Evolutionary conservation across 768 basidiomycete species (phyloP).

Genomic region (Russula griseocarnosa): DNA sequence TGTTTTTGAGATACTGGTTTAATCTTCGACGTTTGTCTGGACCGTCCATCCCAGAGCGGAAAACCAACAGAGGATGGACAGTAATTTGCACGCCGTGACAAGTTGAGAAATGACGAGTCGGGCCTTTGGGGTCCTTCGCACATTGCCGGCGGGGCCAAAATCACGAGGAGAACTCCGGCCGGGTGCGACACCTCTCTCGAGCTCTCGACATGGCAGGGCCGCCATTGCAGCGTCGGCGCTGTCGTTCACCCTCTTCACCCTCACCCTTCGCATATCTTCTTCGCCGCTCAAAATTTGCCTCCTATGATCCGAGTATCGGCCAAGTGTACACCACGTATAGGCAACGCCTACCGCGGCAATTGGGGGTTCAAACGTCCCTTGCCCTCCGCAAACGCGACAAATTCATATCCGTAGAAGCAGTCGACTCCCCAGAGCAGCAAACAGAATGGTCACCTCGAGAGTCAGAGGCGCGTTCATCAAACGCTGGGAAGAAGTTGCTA

Average conservation of each 20-base stretch:
- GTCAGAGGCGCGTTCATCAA: conserved; percentile 62
- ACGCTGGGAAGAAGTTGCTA: conserved; percentile 60
- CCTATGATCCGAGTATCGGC: conserved; percentile 69
- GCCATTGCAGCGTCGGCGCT: conserved; percentile 14
- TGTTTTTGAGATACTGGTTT: conserved; percentile 76
- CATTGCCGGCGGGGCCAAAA: conserved; percentile 20
- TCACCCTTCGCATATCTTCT: conserved; percentile 76
- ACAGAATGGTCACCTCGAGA: conserved; percentile 74
- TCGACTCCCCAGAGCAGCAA: conserved; percentile 71
- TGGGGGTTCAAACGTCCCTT: conserved; percentile 86
- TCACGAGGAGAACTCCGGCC: conserved; percentile 9
- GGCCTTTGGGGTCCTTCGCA: neutral
- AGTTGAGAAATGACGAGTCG: conserved; percentile 21
- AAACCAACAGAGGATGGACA: conserved; percentile 53
- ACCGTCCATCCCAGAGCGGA: conserved; percentile 57
- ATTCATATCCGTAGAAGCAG: conserved; percentile 59
- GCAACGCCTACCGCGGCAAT: conserved; percentile 70
- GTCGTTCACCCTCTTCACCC: conserved; percentile 37
- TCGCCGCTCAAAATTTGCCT: conserved; percentile 76
- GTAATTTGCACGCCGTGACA: conserved; percentile 79
- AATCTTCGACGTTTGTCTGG: conserved; percentile 89
- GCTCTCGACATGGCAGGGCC: conserved; percentile 22
- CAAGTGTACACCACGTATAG: conserved; percentile 74
- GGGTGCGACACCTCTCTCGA: neutral
- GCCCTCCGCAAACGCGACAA: conserved; percentile 59